Percentiles rank a stretch among this genome's conserved stretches.
phyloP scores from a whole-genome alignment of 805 yeast genomes.

The Schwanniomyces pseudopolymorphus region DNA sequence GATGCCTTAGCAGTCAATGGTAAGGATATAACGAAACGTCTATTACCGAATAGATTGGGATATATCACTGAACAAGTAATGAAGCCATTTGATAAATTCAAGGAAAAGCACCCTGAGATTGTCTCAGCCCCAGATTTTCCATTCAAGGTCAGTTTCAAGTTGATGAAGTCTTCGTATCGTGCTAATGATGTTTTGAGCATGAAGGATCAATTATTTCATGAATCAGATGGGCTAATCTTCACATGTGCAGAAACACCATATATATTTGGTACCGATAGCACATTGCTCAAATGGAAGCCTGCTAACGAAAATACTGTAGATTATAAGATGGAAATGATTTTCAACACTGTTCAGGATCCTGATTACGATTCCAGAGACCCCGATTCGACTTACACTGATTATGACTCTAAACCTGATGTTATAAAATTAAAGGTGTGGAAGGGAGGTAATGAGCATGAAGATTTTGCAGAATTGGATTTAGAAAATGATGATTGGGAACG shows the following conservation, averaged over 20 bases:
- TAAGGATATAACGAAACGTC: slow-evolving; percentile 62
- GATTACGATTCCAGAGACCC: slow-evolving; percentile 67
- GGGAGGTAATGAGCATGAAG: slow-evolving; percentile 63
- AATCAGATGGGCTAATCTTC: slow-evolving; percentile 90
- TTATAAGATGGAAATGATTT: slow-evolving; percentile 66
- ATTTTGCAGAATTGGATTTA: slow-evolving; percentile 63
- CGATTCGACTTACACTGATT: slow-evolving; percentile 71
- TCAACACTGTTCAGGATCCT: slow-evolving; percentile 58
- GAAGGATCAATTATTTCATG: slow-evolving; percentile 74
- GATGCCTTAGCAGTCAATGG: slow-evolving; percentile 89
- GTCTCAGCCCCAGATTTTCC: slow-evolving; percentile 67
- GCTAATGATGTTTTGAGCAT: slow-evolving; percentile 72
- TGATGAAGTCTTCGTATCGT: slow-evolving; percentile 82
- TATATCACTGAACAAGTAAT: slow-evolving; percentile 79
- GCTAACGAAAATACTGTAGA: slow-evolving; percentile 94
- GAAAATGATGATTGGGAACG: slow-evolving; percentile 78
- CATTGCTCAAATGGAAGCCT: slow-evolving; percentile 94
- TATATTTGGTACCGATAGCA: slow-evolving; percentile 81
- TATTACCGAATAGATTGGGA: slow-evolving; percentile 80
- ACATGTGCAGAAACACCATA: slow-evolving; percentile 91
- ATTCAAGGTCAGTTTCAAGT: slow-evolving; percentile 81
- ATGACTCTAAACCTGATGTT: slow-evolving; percentile 69
- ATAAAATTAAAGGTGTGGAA: slow-evolving; percentile 75
- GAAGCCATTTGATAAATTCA: slow-evolving; percentile 75
- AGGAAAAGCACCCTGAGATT: slow-evolving; percentile 68